phyloP scores from a whole-genome alignment of 495 filamentous ascomycete genomes.

The Podospora anserina region DNA sequence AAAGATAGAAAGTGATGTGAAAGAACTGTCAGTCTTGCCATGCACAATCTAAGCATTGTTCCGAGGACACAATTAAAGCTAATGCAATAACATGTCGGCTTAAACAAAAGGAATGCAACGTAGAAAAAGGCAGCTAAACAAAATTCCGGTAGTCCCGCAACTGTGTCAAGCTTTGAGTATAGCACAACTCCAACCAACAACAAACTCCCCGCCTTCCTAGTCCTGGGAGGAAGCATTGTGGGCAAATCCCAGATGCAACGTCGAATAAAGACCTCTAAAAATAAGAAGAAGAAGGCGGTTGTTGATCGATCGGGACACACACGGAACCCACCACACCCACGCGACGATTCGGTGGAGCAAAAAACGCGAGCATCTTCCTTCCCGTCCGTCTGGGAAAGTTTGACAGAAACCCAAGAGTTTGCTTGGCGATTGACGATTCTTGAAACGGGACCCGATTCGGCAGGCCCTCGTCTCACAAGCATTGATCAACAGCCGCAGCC shows the following conservation, averaged over 20 bases:
- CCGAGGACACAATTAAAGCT: constrained; percentile 7
- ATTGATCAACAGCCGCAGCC: constrained; percentile 7
- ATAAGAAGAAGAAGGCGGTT: neutral
- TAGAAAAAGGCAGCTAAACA: neutral
- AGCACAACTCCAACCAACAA: neutral
- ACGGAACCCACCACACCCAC: neutral
- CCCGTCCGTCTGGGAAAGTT: neutral
- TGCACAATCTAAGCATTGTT: constrained; percentile 9
- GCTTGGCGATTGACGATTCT: neutral
- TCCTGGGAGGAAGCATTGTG: neutral
- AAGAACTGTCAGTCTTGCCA: neutral
- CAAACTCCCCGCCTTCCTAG: neutral
- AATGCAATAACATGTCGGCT: neutral
- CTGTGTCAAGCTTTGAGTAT: too few species aligned
- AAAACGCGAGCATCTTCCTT: neutral
- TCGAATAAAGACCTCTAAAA: neutral
- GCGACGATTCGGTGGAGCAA: neutral
- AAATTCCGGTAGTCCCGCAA: constrained; percentile 9
- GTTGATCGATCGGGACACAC: neutral
- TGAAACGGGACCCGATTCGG: constrained; percentile 14
- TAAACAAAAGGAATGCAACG: constrained; percentile 4
- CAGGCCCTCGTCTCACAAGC: neutral
- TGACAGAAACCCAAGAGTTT: neutral
- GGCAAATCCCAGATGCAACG: neutral
- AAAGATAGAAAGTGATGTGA: constrained; percentile 1